phyloP scores from a whole-genome alignment of 2,329 filamentous ascomycete genomes.

The Paracoccidioides brasiliensis region DNA sequence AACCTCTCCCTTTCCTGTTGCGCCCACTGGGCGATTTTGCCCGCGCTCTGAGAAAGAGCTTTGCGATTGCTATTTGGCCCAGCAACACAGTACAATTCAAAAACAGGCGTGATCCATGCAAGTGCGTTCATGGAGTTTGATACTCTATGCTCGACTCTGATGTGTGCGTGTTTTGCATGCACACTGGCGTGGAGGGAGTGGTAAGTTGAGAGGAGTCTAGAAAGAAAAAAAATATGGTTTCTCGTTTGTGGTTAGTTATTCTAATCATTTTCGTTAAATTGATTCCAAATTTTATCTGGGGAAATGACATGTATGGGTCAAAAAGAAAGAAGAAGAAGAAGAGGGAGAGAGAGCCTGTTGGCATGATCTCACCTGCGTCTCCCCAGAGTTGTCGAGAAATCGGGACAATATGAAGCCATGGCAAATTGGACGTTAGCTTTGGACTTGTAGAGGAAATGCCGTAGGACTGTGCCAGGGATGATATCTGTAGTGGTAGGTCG shows the following conservation, averaged over 20 bases:
- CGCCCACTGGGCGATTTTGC: conserved; percentile 83
- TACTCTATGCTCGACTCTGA: conserved; percentile 75
- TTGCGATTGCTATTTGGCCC: conserved; percentile 51
- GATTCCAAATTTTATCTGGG: no score
- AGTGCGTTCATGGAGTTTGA: conserved; percentile 64
- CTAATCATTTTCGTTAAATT: conserved; percentile 5
- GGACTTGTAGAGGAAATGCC: conserved; percentile 94
- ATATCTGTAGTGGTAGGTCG: conserved; percentile 62
- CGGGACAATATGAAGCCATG: conserved; percentile 67
- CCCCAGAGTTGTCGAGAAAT: conserved; percentile 48
- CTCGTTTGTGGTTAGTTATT: conserved; percentile 3
- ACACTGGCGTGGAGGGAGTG: conserved; percentile 69
- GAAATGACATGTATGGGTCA: neutral
- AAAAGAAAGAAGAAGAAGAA: conserved; percentile 3
- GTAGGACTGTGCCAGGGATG: conserved; percentile 63
- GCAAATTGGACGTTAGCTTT: conserved; percentile 89
- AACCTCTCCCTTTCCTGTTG: conserved; percentile 82
- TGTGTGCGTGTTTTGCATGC: conserved; percentile 70
- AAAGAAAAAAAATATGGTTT: neutral
- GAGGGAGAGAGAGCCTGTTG: neutral
- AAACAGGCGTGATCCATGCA: conserved; percentile 80
- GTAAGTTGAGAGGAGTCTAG: conserved; percentile 66
- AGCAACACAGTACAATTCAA: conserved; percentile 93
- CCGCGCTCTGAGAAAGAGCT: conserved; percentile 70
- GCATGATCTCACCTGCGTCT: conserved; percentile 42